phyloP scores from a whole-genome alignment of 345 rosid species.

The Arabis hirsuta region DNA sequence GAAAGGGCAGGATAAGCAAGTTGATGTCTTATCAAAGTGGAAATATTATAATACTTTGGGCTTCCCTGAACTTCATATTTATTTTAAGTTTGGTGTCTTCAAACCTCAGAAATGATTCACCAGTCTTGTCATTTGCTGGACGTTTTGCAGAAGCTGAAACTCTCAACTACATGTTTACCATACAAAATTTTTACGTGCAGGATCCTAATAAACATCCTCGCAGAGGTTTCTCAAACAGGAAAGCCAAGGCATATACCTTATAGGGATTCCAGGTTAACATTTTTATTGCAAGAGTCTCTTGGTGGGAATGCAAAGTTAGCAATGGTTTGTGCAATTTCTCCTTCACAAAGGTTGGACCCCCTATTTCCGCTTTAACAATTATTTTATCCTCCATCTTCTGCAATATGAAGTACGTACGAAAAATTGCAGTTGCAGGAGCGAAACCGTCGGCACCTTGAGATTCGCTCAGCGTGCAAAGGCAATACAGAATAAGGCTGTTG shows the following conservation, averaged over 20 bases:
- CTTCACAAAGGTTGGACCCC: constrained; percentile 61
- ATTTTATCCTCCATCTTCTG: neutral
- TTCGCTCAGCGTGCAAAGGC: constrained; percentile 92
- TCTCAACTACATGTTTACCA: constrained; percentile 5
- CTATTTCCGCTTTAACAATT: constrained; percentile 11
- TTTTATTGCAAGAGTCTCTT: constrained; percentile 88
- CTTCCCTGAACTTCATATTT: too few species aligned
- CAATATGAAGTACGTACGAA: neutral
- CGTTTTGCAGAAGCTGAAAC: neutral
- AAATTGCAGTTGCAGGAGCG: constrained; percentile 74
- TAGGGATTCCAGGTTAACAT: constrained; percentile 89
- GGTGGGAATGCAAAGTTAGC: constrained; percentile 96
- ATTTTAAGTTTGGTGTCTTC: neutral
- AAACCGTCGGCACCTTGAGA: constrained; percentile 80
- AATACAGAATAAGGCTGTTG: constrained; percentile 79
- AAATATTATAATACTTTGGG: too few species aligned
- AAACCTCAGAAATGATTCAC: neutral
- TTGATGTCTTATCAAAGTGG: too few species aligned
- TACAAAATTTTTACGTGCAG: constrained; percentile 47
- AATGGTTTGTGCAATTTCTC: constrained; percentile 88
- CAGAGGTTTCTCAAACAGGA: constrained; percentile 85
- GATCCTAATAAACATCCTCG: constrained; percentile 89
- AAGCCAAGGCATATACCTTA: constrained; percentile 95
- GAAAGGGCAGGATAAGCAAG: too few species aligned
- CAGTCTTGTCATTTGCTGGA: neutral